Evolutionary conservation across 148 eudicot species (phyloP), one percentile per base, ranked within the genome.

Genomic region (Dysphania ambrosioides): DNA sequence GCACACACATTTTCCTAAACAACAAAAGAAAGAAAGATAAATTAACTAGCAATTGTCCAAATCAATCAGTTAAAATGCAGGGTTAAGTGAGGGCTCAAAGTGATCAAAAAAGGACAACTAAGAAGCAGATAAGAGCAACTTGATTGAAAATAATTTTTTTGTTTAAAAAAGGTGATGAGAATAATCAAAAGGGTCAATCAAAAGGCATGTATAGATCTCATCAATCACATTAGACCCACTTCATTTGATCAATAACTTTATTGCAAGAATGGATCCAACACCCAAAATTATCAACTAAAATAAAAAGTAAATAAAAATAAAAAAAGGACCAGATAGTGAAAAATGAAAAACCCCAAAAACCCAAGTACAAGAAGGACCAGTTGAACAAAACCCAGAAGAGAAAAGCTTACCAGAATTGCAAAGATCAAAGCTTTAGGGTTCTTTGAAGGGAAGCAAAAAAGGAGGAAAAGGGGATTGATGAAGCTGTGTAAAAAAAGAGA

Each of bases 171-270:
- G 76, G 64, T 49, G 51, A 79, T 81, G 60, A 77, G 71, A 70
- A 75, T 63, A 76, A 78, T 72, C 62, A 49, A 81, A 81, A 71
- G 59, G 82, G 82, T 75, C 67, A 72, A 88, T 76, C 74, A 77
- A 81, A 82, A 87, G 80, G 77, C 82, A 86, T 66, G 77, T 70
- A 66, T 80, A 82, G 89, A 87, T 84, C 90, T 80, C 84, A 84
- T 86, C 84, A 84, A 87, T 72, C 77, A 81, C 78, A 80, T 47
- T 63, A 71, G 55, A 75, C 79, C 76, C 73, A 71, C 60, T 68
- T 19, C 19, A 70, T 72, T 72, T 56, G 65, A 82, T 72, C 60
- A 83, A 79, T 86, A 72, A 31, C 68, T 73, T 73, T 34, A 62
- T 85, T 87, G 72, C 77, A 73, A 79, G 41, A 79, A 40, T 10